These are phyloP conservation scores for Sphagnum fallax DNA, from an alignment of 228 moss, liverwort and hornwort genomes.

Conservation along the genomic window DNA sequence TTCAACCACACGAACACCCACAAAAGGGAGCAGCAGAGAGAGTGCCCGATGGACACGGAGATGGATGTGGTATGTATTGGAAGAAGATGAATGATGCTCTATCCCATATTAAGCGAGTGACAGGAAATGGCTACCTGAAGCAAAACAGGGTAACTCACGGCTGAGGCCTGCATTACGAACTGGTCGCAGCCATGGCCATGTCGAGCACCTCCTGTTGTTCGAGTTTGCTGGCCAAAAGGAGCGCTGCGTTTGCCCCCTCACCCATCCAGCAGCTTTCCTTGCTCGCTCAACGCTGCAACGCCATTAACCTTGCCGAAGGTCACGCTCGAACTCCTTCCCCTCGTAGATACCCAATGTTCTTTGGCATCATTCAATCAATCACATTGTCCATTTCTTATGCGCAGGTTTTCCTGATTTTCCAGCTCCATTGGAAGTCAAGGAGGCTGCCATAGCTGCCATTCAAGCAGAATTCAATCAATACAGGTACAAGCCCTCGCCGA, in stretches of 20 bases:
- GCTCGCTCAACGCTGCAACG: constrained; percentile 67
- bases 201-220: too few species aligned
- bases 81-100: too few species aligned
- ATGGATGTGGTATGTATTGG: too few species aligned
- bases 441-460: constrained; percentile 79
- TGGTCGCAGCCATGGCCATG: too few species aligned
- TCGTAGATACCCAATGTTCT: not conserved
- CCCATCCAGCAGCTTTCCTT: constrained; percentile 68
- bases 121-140: too few species aligned
- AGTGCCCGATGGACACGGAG: too few species aligned
- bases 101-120: too few species aligned
- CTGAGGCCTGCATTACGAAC: too few species aligned
- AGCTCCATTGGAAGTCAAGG: constrained; percentile 66
- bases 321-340: not conserved
- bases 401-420: constrained; percentile 94
- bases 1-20: too few species aligned
- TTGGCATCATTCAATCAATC: not conserved
- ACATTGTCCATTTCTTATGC: not conserved
- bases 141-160: too few species aligned
- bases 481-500: constrained; percentile 24
- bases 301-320: constrained; percentile 95
- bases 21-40: too few species aligned
- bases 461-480: constrained; percentile 70
- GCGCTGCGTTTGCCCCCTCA: constrained; percentile 45
- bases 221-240: constrained; percentile 41